phyloP scores from a whole-genome alignment of 306 rosid genomes.

The Castanea mollissima region DNA sequence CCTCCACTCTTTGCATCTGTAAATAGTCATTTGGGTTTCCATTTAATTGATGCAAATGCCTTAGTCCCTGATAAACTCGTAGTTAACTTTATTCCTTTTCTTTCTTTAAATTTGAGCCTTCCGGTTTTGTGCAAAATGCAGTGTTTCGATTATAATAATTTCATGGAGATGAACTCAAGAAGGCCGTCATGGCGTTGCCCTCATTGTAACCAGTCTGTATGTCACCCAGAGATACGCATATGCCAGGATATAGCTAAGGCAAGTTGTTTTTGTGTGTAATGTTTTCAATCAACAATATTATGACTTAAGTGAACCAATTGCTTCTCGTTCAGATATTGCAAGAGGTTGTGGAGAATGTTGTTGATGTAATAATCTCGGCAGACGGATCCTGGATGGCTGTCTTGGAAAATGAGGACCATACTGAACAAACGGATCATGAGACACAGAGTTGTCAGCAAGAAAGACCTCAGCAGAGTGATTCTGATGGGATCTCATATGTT shows the following conservation, averaged over 20 bases:
- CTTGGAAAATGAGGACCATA: neutral
- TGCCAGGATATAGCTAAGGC: neutral
- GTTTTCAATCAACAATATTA: neutral
- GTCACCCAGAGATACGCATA: neutral
- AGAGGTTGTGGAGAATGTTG: neutral
- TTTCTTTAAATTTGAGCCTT: neutral
- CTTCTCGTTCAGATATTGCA: neutral
- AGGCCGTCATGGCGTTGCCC: neutral
- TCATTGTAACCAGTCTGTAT: neutral
- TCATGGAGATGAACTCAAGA: neutral
- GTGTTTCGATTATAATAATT: conserved; percentile 2
- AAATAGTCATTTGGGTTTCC: neutral
- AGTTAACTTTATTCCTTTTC: neutral
- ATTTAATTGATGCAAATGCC: neutral
- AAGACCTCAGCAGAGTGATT: neutral
- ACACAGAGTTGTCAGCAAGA: neutral
- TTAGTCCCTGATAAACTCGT: neutral
- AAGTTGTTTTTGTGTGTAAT: conserved; percentile 2
- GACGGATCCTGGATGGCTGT: neutral
- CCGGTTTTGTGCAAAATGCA: neutral
- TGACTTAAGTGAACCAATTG: neutral
- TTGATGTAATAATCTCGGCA: neutral
- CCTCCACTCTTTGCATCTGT: neutral
- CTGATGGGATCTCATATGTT: neutral
- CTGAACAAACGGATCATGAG: neutral